A percentile compares a stretch with the other conserved stretches of the same genome.
These are phyloP conservation scores for Peronospora tabacina DNA, from an alignment of 352 stramenopile species.

Conservation along the genomic window DNA sequence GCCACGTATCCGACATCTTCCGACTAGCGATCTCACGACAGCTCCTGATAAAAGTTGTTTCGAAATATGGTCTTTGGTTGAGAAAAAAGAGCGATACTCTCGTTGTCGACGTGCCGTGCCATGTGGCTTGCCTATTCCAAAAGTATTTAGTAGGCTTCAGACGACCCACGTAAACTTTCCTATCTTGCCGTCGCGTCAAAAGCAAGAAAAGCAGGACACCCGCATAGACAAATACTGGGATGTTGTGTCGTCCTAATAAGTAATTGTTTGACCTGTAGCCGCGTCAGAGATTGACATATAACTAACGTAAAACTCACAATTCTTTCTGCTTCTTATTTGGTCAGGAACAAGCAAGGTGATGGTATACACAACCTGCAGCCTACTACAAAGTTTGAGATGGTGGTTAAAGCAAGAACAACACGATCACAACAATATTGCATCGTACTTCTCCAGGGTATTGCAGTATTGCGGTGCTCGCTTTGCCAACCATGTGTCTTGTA, in stretches of 20 bases:
- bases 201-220: constrained; percentile 7
- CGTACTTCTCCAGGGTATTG: not conserved
- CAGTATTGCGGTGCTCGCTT: not conserved
- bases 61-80: no score
- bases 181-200: constrained; percentile 3
- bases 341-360: not conserved
- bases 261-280: no score
- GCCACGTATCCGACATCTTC: not conserved
- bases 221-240: not conserved
- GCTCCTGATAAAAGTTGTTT: no score
- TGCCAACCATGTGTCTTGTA: not conserved
- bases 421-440: not conserved
- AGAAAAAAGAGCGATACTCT: no score
- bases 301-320: no score
- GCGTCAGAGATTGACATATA: no score
- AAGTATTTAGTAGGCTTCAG: no score
- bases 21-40: no score
- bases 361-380: not conserved
- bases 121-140: no score
- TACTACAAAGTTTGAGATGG: not conserved
- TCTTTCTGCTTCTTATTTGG: no score
- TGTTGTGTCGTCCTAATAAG: not conserved
- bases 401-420: not conserved
- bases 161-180: not conserved
- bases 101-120: no score